A percentile compares a stretch with the other conserved stretches of the same genome.
Evolutionary conservation across 1,139 yeast genomes (phyloP).

Genomic region (Candida frijolesensis): DNA sequence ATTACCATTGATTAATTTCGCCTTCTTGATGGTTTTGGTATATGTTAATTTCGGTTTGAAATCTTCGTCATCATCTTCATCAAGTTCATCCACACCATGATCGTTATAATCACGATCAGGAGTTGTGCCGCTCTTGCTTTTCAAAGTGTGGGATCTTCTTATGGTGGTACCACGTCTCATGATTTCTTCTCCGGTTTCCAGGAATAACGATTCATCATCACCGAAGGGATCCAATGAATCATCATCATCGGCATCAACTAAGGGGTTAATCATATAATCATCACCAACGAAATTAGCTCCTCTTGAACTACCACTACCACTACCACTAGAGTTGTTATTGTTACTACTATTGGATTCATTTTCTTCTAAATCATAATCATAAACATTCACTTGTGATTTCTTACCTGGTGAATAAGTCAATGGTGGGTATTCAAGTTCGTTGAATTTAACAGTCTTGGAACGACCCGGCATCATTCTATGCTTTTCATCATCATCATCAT

Average conservation of each 20-base stretch:
- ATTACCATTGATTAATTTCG: conserved; percentile 66
- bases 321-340: neutral
- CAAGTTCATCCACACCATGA: conserved; percentile 9
- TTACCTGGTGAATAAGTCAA: conserved; percentile 32
- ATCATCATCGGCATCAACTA: conserved; percentile 43
- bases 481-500: neutral
- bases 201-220: conserved; percentile 48
- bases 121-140: conserved; percentile 4
- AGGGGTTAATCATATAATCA: conserved; percentile 43
- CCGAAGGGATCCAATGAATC: conserved; percentile 48
- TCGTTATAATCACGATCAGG: conserved; percentile 13
- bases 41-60: conserved; percentile 46
- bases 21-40: conserved; percentile 52
- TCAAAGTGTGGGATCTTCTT: conserved; percentile 23
- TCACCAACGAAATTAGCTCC: conserved; percentile 28
- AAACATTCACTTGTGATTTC: conserved; percentile 24
- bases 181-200: conserved; percentile 45
- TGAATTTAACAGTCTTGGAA: conserved; percentile 34
- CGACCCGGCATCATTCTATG: neutral
- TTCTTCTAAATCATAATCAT: conserved; percentile 18
- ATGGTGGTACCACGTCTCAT: conserved; percentile 38
- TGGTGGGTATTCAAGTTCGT: conserved; percentile 40
- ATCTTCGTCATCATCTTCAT: conserved; percentile 39
- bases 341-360: conserved; percentile 14
- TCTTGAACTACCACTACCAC: neutral